Conservation (phyloP, 306 rosid genomes). For the Prosopis cineraria region DNA sequence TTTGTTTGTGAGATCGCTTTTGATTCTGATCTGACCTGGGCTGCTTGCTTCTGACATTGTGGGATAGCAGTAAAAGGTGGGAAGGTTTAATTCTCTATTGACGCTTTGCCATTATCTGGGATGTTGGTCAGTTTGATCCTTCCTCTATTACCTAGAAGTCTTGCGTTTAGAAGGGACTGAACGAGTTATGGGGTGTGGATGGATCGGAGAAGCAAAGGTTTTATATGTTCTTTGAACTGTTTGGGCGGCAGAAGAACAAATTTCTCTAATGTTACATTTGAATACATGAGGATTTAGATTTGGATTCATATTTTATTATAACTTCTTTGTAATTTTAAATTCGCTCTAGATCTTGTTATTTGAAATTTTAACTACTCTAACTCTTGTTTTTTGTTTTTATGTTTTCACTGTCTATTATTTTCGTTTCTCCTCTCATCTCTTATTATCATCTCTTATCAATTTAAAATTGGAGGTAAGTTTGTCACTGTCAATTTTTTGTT, state of each 20-base stretch:
- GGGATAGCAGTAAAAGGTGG: not conserved
- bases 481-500: too few relatives aligned
- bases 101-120: not conserved
- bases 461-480: too few relatives aligned
- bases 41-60: not conserved
- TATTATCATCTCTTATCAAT: too few relatives aligned
- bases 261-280: slow-evolving; percentile 78
- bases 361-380: too few relatives aligned
- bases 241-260: slow-evolving; percentile 75
- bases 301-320: too few relatives aligned
- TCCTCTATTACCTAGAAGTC: not conserved
- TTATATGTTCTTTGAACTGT: slow-evolving; percentile 36
- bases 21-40: not conserved
- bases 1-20: not conserved
- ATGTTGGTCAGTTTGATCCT: not conserved
- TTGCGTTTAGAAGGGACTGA: not conserved
- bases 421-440: too few relatives aligned
- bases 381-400: too few relatives aligned
- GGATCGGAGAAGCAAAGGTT: slow-evolving; percentile 26
- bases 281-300: too few relatives aligned
- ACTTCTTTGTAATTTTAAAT: too few relatives aligned
- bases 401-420: too few relatives aligned
- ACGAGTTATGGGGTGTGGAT: not conserved
- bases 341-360: too few relatives aligned
- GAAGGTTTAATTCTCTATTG: not conserved